Base-by-base conservation (phyloP, 1,139 yeast genomes). In the Yamadazyma trypodendri region DNA sequence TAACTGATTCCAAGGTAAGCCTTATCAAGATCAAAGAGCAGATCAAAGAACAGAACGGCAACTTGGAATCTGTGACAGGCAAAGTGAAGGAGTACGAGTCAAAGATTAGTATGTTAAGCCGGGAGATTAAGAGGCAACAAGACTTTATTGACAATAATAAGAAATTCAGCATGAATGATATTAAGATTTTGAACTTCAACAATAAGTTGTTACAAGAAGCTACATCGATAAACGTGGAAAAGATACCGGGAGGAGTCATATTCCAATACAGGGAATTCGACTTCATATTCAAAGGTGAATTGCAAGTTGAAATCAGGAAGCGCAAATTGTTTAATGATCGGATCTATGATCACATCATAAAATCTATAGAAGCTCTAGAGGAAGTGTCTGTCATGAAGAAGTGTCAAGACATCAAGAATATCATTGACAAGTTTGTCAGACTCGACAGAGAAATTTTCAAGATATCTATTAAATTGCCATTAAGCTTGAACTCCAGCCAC, bases 361-460 rank as follows among this genome's bases (percentile, higher is more conserved):
- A 34, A 11, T 24, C 36, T 14, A 32, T 42, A 11, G 49, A 50
- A 24, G 39, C 43, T 12, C 51, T 60, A 31, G 38, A 38, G 8
- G 35, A 29, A 16, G 20, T 20, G 7, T 14, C 36, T 8, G 54
- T 64, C 38, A 41, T 41, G 13, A 38, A 35, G 2, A 32, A 43
- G 15, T 66, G 68, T 61, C 33, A 35, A 2, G 38, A 28, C 18
- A 37, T 45, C 9, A 46, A 47, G 20, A 12, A 15, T 3, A 37
- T 45, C n/a, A 38, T 47, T 13, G 41, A 38, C n/a, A 36, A 38
- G 15, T 46, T 62, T 14, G 46, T 45, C 23, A 35, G 39, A 14
- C 36, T 68, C 4, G 72, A 67, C 44, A 18, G 37, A 4, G 65
- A 59, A 24, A 43, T 67, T 4, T 57, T 54, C 50, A 54, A 51